These are phyloP conservation scores for Kodamaea plutei DNA, from an alignment of 1,139 yeast species.

Conservation along the genomic window DNA sequence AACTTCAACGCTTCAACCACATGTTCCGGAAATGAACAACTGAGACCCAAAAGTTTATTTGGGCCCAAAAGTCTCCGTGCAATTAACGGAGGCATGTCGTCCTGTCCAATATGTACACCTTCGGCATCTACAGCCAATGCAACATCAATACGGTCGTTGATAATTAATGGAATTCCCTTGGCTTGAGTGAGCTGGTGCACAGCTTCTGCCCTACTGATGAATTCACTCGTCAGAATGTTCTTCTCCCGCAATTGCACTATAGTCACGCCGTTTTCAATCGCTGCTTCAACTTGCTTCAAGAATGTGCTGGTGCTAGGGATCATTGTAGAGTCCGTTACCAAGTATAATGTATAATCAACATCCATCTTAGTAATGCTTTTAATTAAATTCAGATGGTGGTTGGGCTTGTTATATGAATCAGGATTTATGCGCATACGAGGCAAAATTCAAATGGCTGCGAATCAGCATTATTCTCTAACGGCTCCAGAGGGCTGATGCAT, in stretches of 20 bases:
- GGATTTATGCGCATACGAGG: too few species aligned
- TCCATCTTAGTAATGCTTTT: too few species aligned
- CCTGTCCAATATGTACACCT: constrained; percentile 93
- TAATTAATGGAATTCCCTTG: constrained; percentile 69
- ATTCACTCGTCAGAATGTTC: constrained; percentile 60
- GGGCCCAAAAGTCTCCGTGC: constrained; percentile 68
- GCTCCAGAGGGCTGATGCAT: too few species aligned
- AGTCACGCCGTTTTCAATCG: constrained; percentile 72
- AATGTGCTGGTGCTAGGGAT: constrained; percentile 63
- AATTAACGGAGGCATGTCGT: constrained; percentile 66
- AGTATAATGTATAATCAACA: constrained; percentile 62
- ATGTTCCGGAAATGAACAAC: constrained; percentile 61
- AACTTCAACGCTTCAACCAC: constrained; percentile 47
- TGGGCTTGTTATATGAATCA: too few species aligned
- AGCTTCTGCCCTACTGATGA: constrained; percentile 55
- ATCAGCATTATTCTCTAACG: too few species aligned
- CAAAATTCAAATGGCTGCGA: too few species aligned
- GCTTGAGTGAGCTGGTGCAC: constrained; percentile 60
- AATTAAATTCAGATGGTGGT: too few species aligned
- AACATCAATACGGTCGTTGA: constrained; percentile 85
- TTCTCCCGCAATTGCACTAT: constrained; percentile 85
- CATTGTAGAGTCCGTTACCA: constrained; percentile 81
- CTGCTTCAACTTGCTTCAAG: constrained; percentile 54
- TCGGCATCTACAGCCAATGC: constrained; percentile 89
- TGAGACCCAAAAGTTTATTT: constrained; percentile 74